Percentiles rank a stretch among this genome's conserved stretches.
Conservation (phyloP, 1,284 basidiomycete genomes). For the Golubevia pallescens region DNA sequence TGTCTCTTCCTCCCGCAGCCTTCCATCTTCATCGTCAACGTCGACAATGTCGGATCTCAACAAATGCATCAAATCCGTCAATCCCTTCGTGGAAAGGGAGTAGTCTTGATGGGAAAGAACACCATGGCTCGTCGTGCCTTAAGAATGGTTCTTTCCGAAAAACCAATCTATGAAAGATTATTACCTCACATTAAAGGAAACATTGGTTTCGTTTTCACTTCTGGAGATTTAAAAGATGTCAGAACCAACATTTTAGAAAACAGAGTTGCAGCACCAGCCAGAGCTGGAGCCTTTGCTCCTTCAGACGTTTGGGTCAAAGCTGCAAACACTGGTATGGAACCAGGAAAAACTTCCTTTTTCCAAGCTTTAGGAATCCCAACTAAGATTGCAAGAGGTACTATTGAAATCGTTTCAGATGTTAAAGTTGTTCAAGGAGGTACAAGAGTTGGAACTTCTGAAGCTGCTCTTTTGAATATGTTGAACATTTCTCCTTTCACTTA, state of each 20-base stretch:
- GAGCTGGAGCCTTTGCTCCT: constrained; percentile 95
- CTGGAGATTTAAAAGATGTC: constrained; percentile 88
- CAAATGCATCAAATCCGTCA: constrained; percentile 72
- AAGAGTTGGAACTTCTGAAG: constrained; percentile 95
- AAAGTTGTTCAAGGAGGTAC: constrained; percentile 90
- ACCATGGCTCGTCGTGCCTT: constrained; percentile 99
- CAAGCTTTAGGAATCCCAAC: constrained; percentile 99
- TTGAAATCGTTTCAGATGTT: constrained; percentile 98
- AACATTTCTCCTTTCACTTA: constrained; percentile 96
- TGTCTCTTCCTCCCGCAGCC: constrained; percentile 12
- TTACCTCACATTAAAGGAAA: constrained; percentile 95
- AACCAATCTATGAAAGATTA: constrained; percentile 93
- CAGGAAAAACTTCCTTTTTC: constrained; percentile 99
- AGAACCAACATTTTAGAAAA: constrained; percentile 90
- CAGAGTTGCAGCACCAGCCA: constrained; percentile 97
- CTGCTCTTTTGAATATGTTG: constrained; percentile 97
- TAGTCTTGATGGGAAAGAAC: constrained; percentile 99
- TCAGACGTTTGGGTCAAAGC: constrained; percentile 89
- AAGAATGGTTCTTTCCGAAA: constrained; percentile 84
- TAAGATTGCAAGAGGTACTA: constrained; percentile 99
- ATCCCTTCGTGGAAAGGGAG: constrained; percentile 91
- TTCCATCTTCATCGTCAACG: constrained; percentile 64
- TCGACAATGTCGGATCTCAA: constrained; percentile 61
- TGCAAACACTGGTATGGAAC: constrained; percentile 99
- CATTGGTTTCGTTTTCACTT: constrained; percentile 99